Base-by-base conservation (phyloP, 768 basidiomycete genomes). In the Gyrodon lividus region DNA sequence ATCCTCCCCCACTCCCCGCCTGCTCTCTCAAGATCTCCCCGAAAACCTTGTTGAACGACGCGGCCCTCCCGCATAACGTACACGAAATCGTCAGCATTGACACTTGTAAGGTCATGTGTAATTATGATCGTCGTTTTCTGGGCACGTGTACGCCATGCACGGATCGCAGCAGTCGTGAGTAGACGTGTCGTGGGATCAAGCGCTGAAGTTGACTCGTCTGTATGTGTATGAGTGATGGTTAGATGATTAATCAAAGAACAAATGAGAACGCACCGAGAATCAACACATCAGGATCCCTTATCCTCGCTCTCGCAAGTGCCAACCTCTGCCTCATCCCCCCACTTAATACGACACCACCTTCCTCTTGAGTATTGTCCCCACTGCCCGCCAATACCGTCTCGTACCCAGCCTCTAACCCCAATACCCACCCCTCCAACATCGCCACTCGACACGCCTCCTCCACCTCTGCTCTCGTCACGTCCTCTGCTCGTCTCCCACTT, bases 311-410 rank as follows among this genome's bases (percentile, higher is more conserved):
- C 0, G 96, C 96, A 51, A 99, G 83, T 6, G 92, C 91, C 24
- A 99, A 64, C 8, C 96, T 71, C 72, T 99, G 96, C 59, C 82
- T 82, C 75, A 98, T 97, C 2, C 96, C 96, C 13, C 96, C 96
- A 56, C 89, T 92, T 58, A 95, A 70, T 39, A 79, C 83, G 2
- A 88, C 80, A 2, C 93, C 95, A 24, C 78, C 82, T 30, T 55
- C 63, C 12, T 43, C 31, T 16, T 41, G 41, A 22, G 19, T 28
- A 20, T 74, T 82, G 0, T 89, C 90, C 4, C 68, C 67, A 20
- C 57, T 60, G 8, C 66, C 66, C 23, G 48, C 56, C 2, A 98
- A 70, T 26, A 76, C 69, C 0, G 94, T 96, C 42, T 95, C 89
- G 59, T 98, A 98, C 0, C 93, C 92, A 3, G 86, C 78, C 0